Evolutionary conservation across 805 yeast genomes (phyloP), one percentile per base, ranked within the genome.

Genomic region (Candida maesae): DNA sequence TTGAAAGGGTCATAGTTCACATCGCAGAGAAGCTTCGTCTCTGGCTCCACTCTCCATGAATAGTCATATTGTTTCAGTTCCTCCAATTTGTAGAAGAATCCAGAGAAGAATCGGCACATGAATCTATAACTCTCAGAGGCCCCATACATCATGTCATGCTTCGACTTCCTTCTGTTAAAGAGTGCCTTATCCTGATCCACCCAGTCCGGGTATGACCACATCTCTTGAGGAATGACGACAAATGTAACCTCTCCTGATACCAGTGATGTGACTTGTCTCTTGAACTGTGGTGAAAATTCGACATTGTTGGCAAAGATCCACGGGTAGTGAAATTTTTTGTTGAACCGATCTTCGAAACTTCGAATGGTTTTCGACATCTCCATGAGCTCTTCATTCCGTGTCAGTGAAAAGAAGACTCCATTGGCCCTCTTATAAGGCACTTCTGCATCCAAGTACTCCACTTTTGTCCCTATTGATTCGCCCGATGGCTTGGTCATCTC

Each of bases 281-380:
- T 61, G 45, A 76, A 74, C 7, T 66, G 65, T 1, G 53, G 48
- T 3, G 64, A 51, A 48, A 76, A 76, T 1, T 66, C 67, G 41
- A 64, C 63, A 46, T 76, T 71, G 47, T 75, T 76, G 20, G 71
- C 56, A 49, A 76, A 87, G 15, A 84, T 84, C 95, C 95, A 87
- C 49, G 90, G 95, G 57, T 87, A 87, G 44, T 80, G 70, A 66
- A 64, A 85, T 38, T 78, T 70, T 13, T 63, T 55, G 66, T 87
- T 87, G 70, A 87, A 87, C 46, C 95, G 67, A 61, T 85, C 95
- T 63, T 87, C 95, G 46, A 84, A 67, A 36, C 75, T 73, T 58
- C 82, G 68, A 42, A 82, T 77, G 9, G 87, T 77, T 21, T 63
- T 71, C 13, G 86, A 86, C 53, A 82, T 66, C 0, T 25, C 20